Evolutionary conservation across 2,329 filamentous ascomycete genomes (phyloP), one percentile per base, ranked within the genome.

Genomic region (Plenodomus tracheiphilus): DNA sequence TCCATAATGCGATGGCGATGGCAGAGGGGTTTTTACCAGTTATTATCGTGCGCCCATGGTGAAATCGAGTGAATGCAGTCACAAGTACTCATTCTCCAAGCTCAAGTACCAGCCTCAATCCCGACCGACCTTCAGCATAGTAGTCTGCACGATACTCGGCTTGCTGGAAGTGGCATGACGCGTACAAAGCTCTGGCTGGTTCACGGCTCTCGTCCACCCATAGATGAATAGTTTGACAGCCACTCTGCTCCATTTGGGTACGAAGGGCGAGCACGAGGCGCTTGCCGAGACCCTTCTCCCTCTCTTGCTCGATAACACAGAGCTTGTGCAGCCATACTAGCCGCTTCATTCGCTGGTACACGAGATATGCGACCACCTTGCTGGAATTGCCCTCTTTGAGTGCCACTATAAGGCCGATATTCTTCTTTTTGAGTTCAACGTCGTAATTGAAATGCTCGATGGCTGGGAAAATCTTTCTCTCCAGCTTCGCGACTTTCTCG

Each of bases 131-230:
- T 53, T 72, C 70, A 21, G 75, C 75, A 60, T 81, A 82, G 64
- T 81, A 82, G 62, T 80, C 71, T 39, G 65, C 62, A 39, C 79
- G 73, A 39, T 68, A 66, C 53, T 80, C 75, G 19, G 70, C 64
- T 65, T 79, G 72, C 48, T 72, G 59, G 63, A 81, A 82, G 36
- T 74, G 76, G 63, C 65, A 72, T 7, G 71, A 68, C 19, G 56
- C 47, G 66, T 81, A 82, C 49, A 81, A 59, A 41, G 64, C 63
- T 54, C 74, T 70, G 6, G 80, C 78, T 49, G 73, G 68, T 30
- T 68, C 58, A 54, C 77, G 74, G 40, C 62, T 71, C 64, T 77
- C 74, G 53, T 82, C 78, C 38, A 81, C 79, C 79, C 79, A 81
- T 43, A 81, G 61, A 37, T 78, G 74, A 47, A 82, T 74, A 40